A percentile compares a stretch with the other conserved stretches of the same genome.
Conservation (phyloP, 768 basidiomycete genomes). For the Floccularia luteovirens region DNA sequence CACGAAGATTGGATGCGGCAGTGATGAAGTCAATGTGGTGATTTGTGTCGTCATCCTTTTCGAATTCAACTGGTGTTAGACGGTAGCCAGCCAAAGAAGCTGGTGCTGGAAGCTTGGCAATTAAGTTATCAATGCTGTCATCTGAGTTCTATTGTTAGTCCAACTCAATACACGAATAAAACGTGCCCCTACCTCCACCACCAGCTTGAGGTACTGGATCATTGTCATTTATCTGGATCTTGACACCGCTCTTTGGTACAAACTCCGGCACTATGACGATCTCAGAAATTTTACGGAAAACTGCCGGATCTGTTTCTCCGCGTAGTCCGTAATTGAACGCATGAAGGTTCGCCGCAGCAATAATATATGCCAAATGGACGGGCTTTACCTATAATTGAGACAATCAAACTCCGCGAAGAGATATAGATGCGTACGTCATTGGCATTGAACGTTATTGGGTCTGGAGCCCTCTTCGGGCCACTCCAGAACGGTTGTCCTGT, state of each 20-base stretch:
- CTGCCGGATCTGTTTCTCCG: conserved; percentile 70
- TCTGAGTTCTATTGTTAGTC: conserved; percentile 22
- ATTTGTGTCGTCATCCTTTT: conserved; percentile 98
- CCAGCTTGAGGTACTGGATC: conserved; percentile 70
- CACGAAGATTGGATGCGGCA: conserved; percentile 93
- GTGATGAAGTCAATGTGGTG: conserved; percentile 99
- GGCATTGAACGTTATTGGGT: conserved; percentile 80
- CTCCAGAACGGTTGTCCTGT: conserved; percentile 99
- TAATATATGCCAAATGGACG: conserved; percentile 80
- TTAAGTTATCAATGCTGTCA: conserved; percentile 47
- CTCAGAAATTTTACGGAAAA: conserved; percentile 83
- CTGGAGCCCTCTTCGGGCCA: conserved; percentile 95
- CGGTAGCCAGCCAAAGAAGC: conserved; percentile 95
- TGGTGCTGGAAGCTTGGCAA: conserved; percentile 75
- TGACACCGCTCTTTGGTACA: conserved; percentile 86
- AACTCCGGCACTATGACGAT: conserved; percentile 86
- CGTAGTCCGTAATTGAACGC: conserved; percentile 97
- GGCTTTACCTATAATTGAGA: conserved; percentile 55
- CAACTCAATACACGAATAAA: background rate
- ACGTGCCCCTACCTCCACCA: conserved; percentile 26
- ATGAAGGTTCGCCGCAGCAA: conserved; percentile 92
- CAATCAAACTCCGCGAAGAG: conserved; percentile 4
- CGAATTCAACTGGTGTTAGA: conserved; percentile 91
- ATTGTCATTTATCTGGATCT: conserved; percentile 88
- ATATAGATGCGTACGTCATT: conserved; percentile 56